Evolutionary conservation across 208 protist species (phyloP).

Genomic region (Leishmania turanica): DNA sequence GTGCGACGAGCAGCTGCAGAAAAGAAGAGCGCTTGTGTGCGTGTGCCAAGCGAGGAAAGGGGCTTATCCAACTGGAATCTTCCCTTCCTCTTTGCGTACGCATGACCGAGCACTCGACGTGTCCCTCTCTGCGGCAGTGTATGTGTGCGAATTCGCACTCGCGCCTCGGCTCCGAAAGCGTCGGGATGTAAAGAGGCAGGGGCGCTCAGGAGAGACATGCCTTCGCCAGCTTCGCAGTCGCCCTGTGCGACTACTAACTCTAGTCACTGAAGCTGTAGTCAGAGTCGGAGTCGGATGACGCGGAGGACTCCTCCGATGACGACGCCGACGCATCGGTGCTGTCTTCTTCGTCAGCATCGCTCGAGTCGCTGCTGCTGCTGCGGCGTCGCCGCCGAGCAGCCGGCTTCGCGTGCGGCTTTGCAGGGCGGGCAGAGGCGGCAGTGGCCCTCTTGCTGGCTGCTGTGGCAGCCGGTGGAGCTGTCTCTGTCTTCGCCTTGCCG

Average conservation of each 20-base stretch:
- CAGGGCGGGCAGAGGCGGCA: neutral
- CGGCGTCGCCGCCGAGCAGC: neutral
- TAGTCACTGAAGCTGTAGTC: constrained; percentile 64
- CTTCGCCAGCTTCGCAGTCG: neutral
- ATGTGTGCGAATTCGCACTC: neutral
- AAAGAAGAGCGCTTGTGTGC: constrained; percentile 3
- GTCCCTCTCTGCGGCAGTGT: neutral
- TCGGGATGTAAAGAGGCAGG: neutral
- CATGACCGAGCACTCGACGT: neutral
- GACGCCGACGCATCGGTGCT: constrained; percentile 1
- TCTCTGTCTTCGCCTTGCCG: constrained; percentile 10
- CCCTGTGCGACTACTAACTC: neutral
- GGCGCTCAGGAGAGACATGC: neutral
- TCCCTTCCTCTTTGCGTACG: neutral
- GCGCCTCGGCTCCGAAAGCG: neutral
- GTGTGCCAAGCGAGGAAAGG: neutral
- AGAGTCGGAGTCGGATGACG: constrained; percentile 34
- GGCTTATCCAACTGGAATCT: neutral
- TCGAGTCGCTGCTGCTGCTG: constrained; percentile 8
- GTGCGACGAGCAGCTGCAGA: neutral
- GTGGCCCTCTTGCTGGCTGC: neutral
- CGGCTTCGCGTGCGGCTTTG: constrained; percentile 22
- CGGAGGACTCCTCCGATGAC: constrained; percentile 26
- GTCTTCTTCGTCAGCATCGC: constrained; percentile 18
- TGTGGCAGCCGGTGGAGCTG: neutral